Evolutionary conservation across 1,139 yeast species (phyloP).

Genomic region (Debaryomyces sp.): DNA sequence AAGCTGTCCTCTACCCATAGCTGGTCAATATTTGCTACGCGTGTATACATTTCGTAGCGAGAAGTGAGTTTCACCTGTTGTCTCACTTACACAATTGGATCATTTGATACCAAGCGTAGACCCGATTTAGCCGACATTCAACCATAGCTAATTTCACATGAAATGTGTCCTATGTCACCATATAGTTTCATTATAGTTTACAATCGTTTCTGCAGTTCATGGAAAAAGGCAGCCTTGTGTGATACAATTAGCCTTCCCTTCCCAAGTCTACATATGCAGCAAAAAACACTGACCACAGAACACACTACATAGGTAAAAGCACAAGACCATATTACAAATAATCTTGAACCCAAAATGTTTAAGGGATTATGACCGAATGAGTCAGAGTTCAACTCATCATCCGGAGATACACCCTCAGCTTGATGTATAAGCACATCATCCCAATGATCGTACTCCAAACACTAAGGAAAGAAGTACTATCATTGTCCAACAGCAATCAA

Average conservation of each 20-base stretch:
- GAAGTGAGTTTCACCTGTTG: neutral
- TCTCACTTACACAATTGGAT: neutral
- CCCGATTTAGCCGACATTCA: neutral
- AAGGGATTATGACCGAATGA: slow-evolving; percentile 53
- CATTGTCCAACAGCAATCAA: slow-evolving; percentile 36
- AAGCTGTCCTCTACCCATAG: slow-evolving; percentile 62
- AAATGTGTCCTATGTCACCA: neutral
- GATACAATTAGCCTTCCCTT: neutral
- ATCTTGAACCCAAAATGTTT: slow-evolving; percentile 23
- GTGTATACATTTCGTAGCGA: neutral
- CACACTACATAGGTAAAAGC: neutral
- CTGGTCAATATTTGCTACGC: neutral
- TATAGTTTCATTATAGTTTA: neutral
- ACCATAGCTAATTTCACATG: neutral
- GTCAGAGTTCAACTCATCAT: slow-evolving; percentile 43
- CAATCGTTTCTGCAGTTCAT: neutral
- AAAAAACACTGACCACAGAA: neutral
- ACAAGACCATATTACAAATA: neutral
- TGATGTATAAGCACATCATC: slow-evolving; percentile 29
- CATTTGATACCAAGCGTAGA: neutral
- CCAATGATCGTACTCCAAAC: slow-evolving; percentile 13
- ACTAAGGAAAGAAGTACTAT: slow-evolving; percentile 12
- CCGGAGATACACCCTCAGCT: slow-evolving; percentile 51
- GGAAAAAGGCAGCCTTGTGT: neutral
- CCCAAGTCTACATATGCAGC: neutral